phyloP scores from a whole-genome alignment of 2,329 filamentous ascomycete genomes.

The Trichothecium roseum region DNA sequence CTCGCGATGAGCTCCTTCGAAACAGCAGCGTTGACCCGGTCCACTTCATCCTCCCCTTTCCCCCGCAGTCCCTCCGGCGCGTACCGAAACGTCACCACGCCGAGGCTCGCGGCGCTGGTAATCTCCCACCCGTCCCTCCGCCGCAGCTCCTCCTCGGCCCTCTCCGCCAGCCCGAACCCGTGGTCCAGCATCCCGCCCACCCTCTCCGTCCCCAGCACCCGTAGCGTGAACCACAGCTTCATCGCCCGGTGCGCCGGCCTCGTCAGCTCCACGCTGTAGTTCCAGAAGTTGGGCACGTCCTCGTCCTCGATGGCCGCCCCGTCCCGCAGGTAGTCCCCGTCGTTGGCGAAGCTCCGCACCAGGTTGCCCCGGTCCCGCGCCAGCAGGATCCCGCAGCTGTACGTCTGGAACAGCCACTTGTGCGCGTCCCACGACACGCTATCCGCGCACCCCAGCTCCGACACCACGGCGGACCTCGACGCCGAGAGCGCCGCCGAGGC shows the following conservation, averaged over 20 bases:
- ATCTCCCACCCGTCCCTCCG: conserved; percentile 12
- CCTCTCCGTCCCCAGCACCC: conserved; percentile 11
- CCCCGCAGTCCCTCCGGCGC: neutral
- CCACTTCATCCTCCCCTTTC: conserved; percentile 1
- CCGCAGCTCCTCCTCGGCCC: conserved; percentile 9
- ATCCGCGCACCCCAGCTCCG: conserved; percentile 9
- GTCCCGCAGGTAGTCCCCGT: conserved; percentile 14
- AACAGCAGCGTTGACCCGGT: conserved; percentile 6
- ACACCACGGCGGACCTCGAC: conserved; percentile 4
- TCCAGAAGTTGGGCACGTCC: conserved; percentile 15
- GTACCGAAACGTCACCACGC: conserved; percentile 12
- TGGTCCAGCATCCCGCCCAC: conserved; percentile 14
- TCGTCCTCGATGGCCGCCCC: conserved; percentile 13
- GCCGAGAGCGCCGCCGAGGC: conserved; percentile 11
- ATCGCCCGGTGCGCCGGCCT: conserved; percentile 11
- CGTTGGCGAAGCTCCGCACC: conserved; percentile 12
- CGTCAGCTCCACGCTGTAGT: conserved; percentile 14
- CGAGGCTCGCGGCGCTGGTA: conserved; percentile 11
- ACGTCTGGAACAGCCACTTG: conserved; percentile 17
- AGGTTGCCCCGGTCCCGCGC: conserved; percentile 11
- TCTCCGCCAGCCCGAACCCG: conserved; percentile 11
- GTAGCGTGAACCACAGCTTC: conserved; percentile 16
- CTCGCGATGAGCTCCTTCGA: conserved; percentile 4
- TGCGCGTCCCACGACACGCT: conserved; percentile 16
- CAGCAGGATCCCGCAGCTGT: conserved; percentile 12